Base-by-base conservation (phyloP, 129 eudicot genomes). In the Lactuca sativa region DNA sequence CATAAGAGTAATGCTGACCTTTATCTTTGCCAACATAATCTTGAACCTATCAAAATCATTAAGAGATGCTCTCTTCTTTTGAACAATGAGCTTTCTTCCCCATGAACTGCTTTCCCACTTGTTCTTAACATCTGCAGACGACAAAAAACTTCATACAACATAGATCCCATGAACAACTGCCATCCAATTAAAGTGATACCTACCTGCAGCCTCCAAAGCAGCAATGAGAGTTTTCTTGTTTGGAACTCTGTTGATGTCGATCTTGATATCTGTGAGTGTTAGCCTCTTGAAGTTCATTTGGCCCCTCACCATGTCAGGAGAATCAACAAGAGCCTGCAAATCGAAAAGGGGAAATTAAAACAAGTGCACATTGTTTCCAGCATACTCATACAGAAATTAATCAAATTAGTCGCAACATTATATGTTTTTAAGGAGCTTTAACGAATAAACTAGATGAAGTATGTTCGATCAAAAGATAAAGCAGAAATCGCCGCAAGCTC, bases 271-370 rank as follows among this genome's bases (percentile, higher is more conserved):
- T 16, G 95, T 87, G 18, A 87, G 85, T 32, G 89, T 69, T 58
- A 87, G 87, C 80, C 95, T 79, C 85, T 84, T 87, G 51, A 87
- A 87, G 78, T 87, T 87, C 78, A 87, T 79, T 70, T 87, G 95
- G 10, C 81, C 74, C 72, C 95, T 61, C 64, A 84, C 95, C 87
- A 82, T 87, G 33, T 87, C 90, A 6, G 95, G 95, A 62, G 87
- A 34, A 74, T 87, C 95, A 51, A 87, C 95, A 65, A 87, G 90
- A 74, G 90, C 95, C 95, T 87, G 78, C 13, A 6, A 51, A 17
- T 41, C 5, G 0, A 15, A 48, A 21, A 38, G 4, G 0, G 3
- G 4, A 34, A 51, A 18, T 1, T 64, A 1, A 25, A 58, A 64
- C 44, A 48, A 21, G 10, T 17, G 30, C 9, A 63, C 34, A 66